These are phyloP conservation scores for Wickerhamomyces chaumierensis DNA, from an alignment of 805 yeast genomes.

Conservation along the genomic window DNA sequence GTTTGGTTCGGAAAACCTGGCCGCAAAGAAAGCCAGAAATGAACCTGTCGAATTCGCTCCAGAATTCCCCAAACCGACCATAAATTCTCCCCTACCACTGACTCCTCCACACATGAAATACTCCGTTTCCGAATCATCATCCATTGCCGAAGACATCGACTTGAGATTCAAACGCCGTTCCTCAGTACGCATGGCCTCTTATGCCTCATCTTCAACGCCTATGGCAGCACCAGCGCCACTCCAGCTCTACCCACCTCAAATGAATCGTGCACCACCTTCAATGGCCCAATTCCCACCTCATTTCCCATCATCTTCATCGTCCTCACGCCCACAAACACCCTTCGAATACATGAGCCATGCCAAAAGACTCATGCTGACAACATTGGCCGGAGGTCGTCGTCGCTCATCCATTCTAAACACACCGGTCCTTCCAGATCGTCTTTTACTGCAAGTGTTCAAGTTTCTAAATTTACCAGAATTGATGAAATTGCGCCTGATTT, in stretches of 20 bases:
- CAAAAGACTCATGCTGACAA: constrained; percentile 38
- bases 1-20: constrained; percentile 10
- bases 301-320: constrained; percentile 1
- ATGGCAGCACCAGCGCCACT: constrained; percentile 7
- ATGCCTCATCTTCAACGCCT: no score
- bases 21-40: background rate
- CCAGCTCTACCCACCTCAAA: constrained; percentile 24
- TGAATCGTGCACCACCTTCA: constrained; percentile 28
- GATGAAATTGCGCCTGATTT: constrained; percentile 47
- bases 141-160: constrained; percentile 1
- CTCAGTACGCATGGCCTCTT: no score
- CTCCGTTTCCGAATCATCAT: no score
- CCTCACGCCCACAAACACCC: constrained; percentile 15
- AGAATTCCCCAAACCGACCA: no score
- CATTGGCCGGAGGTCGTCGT: constrained; percentile 31
- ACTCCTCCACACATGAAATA: background rate
- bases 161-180: constrained; percentile 1
- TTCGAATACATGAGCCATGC: constrained; percentile 46
- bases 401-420: constrained; percentile 46
- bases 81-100: background rate
- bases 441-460: constrained; percentile 42
- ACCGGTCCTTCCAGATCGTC: constrained; percentile 51
- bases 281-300: constrained; percentile 21
- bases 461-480: constrained; percentile 43
- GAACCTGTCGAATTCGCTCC: background rate